A percentile compares a stretch with the other conserved stretches of the same genome.
These are phyloP conservation scores for Dictyophora rubrovolvata DNA, from an alignment of 768 basidiomycete species.

Conservation along the genomic window DNA sequence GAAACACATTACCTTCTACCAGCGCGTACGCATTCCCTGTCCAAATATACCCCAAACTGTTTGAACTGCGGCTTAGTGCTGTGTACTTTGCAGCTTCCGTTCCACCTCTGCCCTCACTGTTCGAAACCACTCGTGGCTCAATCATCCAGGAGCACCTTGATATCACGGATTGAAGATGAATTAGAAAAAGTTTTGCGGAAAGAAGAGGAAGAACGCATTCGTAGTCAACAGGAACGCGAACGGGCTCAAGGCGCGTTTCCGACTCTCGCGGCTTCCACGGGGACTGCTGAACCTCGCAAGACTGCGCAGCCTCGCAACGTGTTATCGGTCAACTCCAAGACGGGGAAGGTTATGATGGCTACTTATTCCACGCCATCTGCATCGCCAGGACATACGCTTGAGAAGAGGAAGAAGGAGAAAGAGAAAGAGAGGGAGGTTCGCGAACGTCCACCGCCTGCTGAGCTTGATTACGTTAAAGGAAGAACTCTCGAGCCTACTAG, in stretches of 20 bases:
- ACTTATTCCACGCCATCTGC: conserved; percentile 33
- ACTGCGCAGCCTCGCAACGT: conserved; percentile 42
- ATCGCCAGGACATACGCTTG: conserved; percentile 20
- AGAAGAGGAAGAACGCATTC: conserved; percentile 41
- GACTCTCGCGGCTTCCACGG: conserved; percentile 25
- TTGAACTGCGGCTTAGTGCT: conserved; percentile 51
- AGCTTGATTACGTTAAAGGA: conserved; percentile 27
- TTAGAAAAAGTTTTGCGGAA: conserved; percentile 32
- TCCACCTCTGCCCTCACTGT: conserved; percentile 49
- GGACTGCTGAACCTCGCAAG: conserved; percentile 13
- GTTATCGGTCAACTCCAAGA: conserved; percentile 44
- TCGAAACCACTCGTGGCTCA: conserved; percentile 26
- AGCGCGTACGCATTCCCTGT: conserved; percentile 54
- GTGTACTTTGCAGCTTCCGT: conserved; percentile 46
- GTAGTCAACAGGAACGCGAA: conserved; percentile 36
- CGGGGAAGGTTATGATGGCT: conserved; percentile 41
- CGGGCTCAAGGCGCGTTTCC: conserved; percentile 55
- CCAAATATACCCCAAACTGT: conserved; percentile 46
- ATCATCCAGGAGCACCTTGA: conserved; percentile 25
- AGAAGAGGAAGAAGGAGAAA: conserved; percentile 25
- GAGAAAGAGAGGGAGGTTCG: conserved; percentile 19
- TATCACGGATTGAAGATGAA: conserved; percentile 34
- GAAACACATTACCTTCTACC: background rate
- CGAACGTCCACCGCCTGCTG: conserved; percentile 28
- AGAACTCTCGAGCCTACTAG: conserved; percentile 23